Evolutionary conservation across 176 grass and related monocot species (phyloP), one percentile per base, ranked within the genome.

Genomic region (Stipa capillata): DNA sequence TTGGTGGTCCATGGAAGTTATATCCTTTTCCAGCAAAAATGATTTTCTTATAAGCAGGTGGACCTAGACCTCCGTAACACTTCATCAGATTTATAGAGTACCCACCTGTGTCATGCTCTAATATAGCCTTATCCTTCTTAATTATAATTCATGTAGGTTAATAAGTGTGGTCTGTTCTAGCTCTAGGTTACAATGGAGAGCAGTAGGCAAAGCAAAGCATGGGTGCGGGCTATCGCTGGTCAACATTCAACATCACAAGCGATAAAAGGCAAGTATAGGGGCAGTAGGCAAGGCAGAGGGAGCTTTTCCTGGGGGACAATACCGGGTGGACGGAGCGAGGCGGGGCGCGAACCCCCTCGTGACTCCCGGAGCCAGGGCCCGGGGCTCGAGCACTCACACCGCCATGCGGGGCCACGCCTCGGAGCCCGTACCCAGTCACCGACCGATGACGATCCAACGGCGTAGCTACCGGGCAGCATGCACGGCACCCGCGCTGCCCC

Each of bases 271-370:
- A 11, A 21, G 60, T 4, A 1, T 3, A 28, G 56, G n/a, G n/a
- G n/a, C n/a, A n/a, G n/a, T n/a, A n/a, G 6, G 43, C 27, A 42
- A 8, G 34, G 55, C 20, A 69, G 20, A 17, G 53, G 8, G 12
- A 17, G 7, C 9, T 60, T 70, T 42, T 48, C 20, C 4, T 32
- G 20, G 23, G 67, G 58, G 76, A 58, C 69, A 65, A 24, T 47
- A 12, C 27, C 4, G 58, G 67, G 84, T 80, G 66, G 66, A 85
- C 83, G 65, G 64, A 83, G 31, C 8, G 15, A 73, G 47, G 69
- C 17, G 45, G 28, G 28, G 13, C 8, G 32, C 39, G 27, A 8
- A 3, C 0, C 6, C 28, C 28, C 55, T 44, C 45, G 83, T 85
- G 84, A n/a, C 29, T 41, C 53, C 42, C 54, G 42, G 35, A 74